Conservation (phyloP, 2,329 filamentous ascomycete species). For the Talaromyces sp. region DNA sequence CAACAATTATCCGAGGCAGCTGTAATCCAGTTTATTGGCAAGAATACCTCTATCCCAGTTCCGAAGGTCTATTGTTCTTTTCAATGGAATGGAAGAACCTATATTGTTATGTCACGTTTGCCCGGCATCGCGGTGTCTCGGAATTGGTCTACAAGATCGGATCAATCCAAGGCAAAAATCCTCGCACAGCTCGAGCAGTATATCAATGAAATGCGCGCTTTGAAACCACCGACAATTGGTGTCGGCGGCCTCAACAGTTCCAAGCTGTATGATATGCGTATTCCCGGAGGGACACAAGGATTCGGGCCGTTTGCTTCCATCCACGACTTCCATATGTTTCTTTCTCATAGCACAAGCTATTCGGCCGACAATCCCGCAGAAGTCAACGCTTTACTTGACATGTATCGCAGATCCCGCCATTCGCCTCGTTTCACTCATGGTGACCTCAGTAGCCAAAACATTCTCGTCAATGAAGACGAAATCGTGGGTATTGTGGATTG, state of each 20-base stretch:
- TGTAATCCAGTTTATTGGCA: background rate
- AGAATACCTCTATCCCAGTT: background rate
- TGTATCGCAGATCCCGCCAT: background rate
- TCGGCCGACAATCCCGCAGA: background rate
- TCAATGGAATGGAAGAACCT: background rate
- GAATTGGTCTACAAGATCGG: background rate
- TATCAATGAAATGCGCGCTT: background rate
- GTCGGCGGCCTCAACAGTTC: background rate
- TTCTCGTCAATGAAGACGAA: background rate
- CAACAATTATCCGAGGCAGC: background rate
- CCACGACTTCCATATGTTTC: background rate
- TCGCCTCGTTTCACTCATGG: background rate
- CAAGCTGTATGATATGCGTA: background rate
- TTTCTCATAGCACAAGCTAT: background rate
- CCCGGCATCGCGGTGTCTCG: background rate
- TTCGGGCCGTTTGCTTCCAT: background rate
- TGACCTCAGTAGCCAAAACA: background rate
- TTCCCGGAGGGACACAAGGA: background rate
- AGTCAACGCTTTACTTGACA: background rate
- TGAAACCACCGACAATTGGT: background rate
- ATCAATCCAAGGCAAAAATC: background rate
- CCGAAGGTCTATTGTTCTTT: background rate
- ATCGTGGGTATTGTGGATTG: background rate
- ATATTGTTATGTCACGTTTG: background rate
- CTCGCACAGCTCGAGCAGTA: background rate